Evolutionary conservation across 306 rosid genomes (phyloP).

Genomic region (Luffa aegyptiaca): DNA sequence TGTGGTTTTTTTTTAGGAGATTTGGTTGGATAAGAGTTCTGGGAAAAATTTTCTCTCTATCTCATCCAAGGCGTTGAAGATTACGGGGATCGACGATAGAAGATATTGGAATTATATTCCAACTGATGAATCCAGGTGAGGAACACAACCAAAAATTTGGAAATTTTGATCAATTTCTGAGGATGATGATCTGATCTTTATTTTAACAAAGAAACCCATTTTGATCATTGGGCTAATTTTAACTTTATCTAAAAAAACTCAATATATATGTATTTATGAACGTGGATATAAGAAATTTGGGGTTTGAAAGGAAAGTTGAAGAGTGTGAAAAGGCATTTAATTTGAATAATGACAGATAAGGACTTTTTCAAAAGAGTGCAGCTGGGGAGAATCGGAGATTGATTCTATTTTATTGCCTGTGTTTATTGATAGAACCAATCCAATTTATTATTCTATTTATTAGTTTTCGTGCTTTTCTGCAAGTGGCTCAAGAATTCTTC

Average conservation of each 20-base stretch:
- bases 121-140: conserved; percentile 78
- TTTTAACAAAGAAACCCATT: too few species aligned
- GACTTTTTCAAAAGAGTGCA: conserved; percentile 17
- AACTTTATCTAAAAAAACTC: too few species aligned
- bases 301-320: neutral
- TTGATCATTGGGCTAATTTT: too few species aligned
- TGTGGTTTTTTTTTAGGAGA: conserved; percentile 29
- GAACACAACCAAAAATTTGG: too few species aligned
- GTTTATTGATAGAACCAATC: neutral
- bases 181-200: too few species aligned
- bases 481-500: neutral
- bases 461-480: neutral
- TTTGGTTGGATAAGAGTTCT: conserved; percentile 52
- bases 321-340: neutral
- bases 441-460: neutral
- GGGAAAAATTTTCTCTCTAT: conserved; percentile 51
- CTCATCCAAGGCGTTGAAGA: conserved; percentile 59
- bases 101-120: conserved; percentile 77
- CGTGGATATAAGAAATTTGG: neutral
- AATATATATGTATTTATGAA: too few species aligned
- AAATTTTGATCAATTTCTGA: neutral
- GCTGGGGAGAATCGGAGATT: neutral
- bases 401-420: neutral
- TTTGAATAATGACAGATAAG: conserved; percentile 1
- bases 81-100: conserved; percentile 83